Evolutionary conservation across 1,284 basidiomycete genomes (phyloP).

Genomic region (Agroathelia rolfsii): DNA sequence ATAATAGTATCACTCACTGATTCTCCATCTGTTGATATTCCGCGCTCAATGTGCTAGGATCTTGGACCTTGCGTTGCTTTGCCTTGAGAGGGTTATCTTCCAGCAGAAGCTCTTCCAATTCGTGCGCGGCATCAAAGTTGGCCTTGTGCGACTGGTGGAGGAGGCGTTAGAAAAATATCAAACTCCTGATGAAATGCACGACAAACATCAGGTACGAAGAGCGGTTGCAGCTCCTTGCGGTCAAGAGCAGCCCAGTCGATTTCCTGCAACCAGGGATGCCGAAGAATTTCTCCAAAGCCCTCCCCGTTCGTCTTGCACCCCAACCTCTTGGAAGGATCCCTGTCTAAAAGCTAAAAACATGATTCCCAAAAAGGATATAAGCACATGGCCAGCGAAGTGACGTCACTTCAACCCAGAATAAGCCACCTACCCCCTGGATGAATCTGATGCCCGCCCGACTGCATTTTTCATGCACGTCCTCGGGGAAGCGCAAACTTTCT

Average conservation of each 20-base stretch:
- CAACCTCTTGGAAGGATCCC: constrained; percentile 74
- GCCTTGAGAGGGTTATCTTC: constrained; percentile 98
- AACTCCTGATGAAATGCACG: too few species aligned
- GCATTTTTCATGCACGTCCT: constrained; percentile 66
- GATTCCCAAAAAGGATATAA: constrained; percentile 6
- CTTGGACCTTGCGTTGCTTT: constrained; percentile 84
- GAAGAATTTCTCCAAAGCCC: constrained; percentile 68
- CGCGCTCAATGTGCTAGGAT: constrained; percentile 67
- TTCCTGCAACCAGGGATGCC: constrained; percentile 78
- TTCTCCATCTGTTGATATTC: constrained; percentile 99
- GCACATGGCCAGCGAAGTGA: constrained; percentile 8
- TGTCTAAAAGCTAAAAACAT: constrained; percentile 64
- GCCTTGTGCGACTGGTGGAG: constrained; percentile 82
- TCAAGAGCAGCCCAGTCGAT: constrained; percentile 86
- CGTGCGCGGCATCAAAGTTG: constrained; percentile 99
- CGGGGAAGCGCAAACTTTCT: constrained; percentile 67
- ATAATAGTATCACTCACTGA: constrained; percentile 53
- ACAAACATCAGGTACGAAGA: constrained; percentile 94
- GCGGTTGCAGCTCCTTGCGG: constrained; percentile 70
- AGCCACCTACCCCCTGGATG: constrained; percentile 50
- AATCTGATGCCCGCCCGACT: constrained; percentile 55
- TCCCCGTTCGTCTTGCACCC: constrained; percentile 77
- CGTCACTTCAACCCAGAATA: constrained; percentile 5
- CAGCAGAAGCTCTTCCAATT: constrained; percentile 88
- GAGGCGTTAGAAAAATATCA: constrained; percentile 7